A percentile compares a stretch with the other conserved stretches of the same genome.
phyloP scores from a whole-genome alignment of 2,329 filamentous ascomycete genomes.

The Helminthosporium solani region DNA sequence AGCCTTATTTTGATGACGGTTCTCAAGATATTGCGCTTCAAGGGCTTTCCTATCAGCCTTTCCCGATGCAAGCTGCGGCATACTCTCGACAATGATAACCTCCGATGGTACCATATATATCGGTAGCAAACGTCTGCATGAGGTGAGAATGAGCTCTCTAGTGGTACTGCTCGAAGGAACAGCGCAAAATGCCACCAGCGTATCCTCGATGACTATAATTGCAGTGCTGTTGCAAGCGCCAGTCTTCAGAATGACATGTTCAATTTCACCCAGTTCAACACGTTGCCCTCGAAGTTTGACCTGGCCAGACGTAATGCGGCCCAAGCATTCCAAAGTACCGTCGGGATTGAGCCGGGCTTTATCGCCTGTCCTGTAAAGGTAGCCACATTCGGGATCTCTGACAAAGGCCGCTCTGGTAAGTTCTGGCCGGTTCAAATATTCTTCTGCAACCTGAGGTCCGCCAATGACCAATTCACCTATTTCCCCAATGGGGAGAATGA shows the following conservation, averaged over 20 bases:
- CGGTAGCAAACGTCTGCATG: constrained; percentile 74
- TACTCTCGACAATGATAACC: constrained; percentile 61
- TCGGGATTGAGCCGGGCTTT: constrained; percentile 68
- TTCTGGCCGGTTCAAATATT: constrained; percentile 78
- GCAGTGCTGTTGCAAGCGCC: constrained; percentile 60
- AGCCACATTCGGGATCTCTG: constrained; percentile 61
- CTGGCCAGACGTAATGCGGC: constrained; percentile 76
- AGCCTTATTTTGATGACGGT: constrained; percentile 13
- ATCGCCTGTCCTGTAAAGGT: constrained; percentile 82
- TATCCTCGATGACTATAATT: constrained; percentile 66
- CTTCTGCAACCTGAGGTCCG: constrained; percentile 74
- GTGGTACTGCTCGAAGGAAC: constrained; percentile 48
- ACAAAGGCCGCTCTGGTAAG: constrained; percentile 74
- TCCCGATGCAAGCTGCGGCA: constrained; percentile 78
- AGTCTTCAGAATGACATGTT: constrained; percentile 35
- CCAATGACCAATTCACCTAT: constrained; percentile 80
- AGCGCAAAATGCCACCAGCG: constrained; percentile 74
- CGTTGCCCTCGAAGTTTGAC: constrained; percentile 85
- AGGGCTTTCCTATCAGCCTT: constrained; percentile 75
- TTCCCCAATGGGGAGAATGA: constrained; percentile 64
- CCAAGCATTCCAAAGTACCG: constrained; percentile 78
- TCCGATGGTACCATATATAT: constrained; percentile 81
- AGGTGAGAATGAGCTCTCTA: constrained; percentile 52
- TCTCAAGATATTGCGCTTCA: constrained; percentile 54
- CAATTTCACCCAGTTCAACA: constrained; percentile 70